Conservation (phyloP, 179 eudicot genomes). For the Drosera spatulata region DNA sequence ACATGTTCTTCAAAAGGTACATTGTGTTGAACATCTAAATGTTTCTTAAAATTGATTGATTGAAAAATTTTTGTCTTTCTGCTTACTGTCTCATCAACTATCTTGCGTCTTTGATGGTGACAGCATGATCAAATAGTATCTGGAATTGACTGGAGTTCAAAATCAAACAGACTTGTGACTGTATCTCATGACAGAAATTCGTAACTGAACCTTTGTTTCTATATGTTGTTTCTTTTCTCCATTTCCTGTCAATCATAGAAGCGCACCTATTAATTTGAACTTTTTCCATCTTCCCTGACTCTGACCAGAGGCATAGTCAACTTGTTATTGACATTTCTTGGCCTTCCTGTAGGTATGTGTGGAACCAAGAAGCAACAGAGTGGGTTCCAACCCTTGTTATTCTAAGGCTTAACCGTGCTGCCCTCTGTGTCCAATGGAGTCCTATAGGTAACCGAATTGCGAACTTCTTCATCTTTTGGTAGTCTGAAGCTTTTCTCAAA, state of each 20-base stretch:
- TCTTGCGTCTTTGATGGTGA: constrained; percentile 14
- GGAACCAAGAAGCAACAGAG: constrained; percentile 75
- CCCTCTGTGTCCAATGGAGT: constrained; percentile 99
- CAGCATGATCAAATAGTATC: constrained; percentile 98
- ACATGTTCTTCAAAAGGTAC: constrained; percentile 88
- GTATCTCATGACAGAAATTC: constrained; percentile 99
- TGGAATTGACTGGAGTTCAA: constrained; percentile 83
- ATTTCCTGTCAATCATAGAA: too few relatives aligned
- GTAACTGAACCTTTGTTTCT: constrained; percentile 37
- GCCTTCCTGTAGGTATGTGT: constrained; percentile 55
- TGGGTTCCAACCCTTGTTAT: constrained; percentile 99
- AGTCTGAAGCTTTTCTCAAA: not conserved
- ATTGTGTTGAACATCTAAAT: not conserved
- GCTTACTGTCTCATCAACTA: not conserved
- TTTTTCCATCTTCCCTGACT: too few relatives aligned
- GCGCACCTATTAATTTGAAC: too few relatives aligned
- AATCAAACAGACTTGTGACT: constrained; percentile 76
- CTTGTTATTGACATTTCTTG: too few relatives aligned
- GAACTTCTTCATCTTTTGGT: not conserved
- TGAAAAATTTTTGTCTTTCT: not conserved
- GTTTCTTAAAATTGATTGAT: not conserved
- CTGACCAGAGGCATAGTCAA: too few relatives aligned
- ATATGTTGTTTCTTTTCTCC: not conserved
- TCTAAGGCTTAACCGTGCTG: constrained; percentile 94
- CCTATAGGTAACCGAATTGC: constrained; percentile 51